Conservation (phyloP, 106 monocot genomes). For the Allium sativum region DNA sequence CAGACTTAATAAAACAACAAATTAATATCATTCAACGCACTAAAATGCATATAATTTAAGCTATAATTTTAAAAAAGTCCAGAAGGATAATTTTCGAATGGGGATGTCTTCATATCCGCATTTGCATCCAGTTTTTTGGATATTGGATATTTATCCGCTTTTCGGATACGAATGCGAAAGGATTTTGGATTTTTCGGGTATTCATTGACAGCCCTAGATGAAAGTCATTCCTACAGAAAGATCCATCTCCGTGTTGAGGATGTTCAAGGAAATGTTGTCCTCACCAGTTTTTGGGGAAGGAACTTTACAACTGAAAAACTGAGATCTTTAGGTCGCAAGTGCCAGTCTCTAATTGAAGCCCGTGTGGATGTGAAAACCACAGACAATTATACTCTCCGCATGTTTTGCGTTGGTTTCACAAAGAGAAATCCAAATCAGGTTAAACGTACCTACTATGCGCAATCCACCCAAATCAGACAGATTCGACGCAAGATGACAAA, state of each 20-base stretch:
- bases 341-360: conserved; percentile 86
- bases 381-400: conserved; percentile 59
- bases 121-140: too few species aligned
- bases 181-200: too few species aligned
- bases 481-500: conserved; percentile 78
- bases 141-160: too few species aligned
- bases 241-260: conserved; percentile 78
- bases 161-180: too few species aligned
- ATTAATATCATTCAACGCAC: too few species aligned
- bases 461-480: conserved; percentile 78
- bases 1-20: too few species aligned
- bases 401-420: conserved; percentile 89
- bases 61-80: too few species aligned
- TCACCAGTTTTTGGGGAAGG: conserved; percentile 93
- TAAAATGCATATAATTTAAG: too few species aligned
- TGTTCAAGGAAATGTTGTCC: conserved; percentile 83
- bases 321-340: conserved; percentile 69
- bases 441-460: conserved; percentile 83
- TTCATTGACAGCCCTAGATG: too few species aligned
- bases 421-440: conserved; percentile 80
- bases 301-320: conserved; percentile 83
- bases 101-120: too few species aligned
- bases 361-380: conserved; percentile 95
- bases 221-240: conserved; percentile 81
- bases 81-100: too few species aligned